Base-by-base conservation (phyloP, 139 green algal genomes). In the Eudorina sp. region DNA sequence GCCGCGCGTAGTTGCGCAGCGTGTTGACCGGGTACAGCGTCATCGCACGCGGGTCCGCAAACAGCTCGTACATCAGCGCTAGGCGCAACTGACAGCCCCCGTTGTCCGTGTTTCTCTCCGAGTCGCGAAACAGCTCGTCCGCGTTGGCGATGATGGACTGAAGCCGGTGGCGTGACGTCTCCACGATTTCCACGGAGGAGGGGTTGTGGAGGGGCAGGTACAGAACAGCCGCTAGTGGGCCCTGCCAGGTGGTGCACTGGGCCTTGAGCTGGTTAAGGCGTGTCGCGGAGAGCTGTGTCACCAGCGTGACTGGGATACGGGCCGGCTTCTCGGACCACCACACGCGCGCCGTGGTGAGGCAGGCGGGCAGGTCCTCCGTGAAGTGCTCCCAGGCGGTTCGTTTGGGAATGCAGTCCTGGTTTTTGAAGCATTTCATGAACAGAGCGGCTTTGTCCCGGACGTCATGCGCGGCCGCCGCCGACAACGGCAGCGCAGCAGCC, bases 231-330 rank as follows among this genome's bases (percentile, higher is more conserved):
- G 90, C 90, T 21, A 93, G 76, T 3, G 90, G 84, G 2, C 90
- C 90, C 3, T 23, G 3, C 90, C 90, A 93, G 4, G 78, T 81
- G 14, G 60, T 31, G 74, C 90, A 93, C 55, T 93, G 90, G 13
- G 90, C 86, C 0, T 31, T 55, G 0, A 93, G 76, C 76, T 90
- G 85, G 5, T 70, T 41, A 14, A 93, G 45, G 0, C 90, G 83
- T 45, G 91, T 69, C 1, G 41, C 64, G 0, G 90, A 91, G 18
- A 91, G 83, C 86, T 93, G 90, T 13, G 90, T 93, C 19, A 93
- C 77, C 16, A 93, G 83, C 21, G 90, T 93, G 13, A 93, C 86
- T 21, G 83, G 68, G 0, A 89, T 79, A 40, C 55, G 43, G 40
- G 83, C 23, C 0, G 82, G 43, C 7, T 66, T 53, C 4, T 25